Evolutionary conservation across 176 grass and related monocot species (phyloP), one percentile per base, ranked within the genome.

Genomic region (Dactylis glomerata): DNA sequence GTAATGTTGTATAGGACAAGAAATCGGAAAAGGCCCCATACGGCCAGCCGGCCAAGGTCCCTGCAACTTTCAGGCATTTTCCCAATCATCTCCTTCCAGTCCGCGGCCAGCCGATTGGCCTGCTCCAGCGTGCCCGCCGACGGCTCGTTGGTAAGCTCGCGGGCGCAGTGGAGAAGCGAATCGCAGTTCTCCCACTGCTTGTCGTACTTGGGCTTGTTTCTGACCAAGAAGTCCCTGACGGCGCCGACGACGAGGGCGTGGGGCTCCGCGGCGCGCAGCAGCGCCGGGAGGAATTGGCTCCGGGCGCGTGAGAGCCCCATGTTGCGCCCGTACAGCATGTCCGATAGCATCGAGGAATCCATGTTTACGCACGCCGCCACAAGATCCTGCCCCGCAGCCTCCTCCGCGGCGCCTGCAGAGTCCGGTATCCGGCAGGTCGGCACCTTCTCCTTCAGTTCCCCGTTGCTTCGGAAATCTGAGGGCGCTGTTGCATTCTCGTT

Each of bases 41-140:
- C n/a, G 12, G 80, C 80, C 40, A 88, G 55, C 30, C 80, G 80
- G 50, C 73, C 74, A 5, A 76, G 54, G 62, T 47, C 26, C 38
- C 79, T 31, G 78, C 78, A 5, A 6, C 16, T 22, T 46, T 57
- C 33, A 42, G 46, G 24, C 8, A n/a, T n/a, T n/a, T 20, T 17
- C 27, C 50, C 73, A 41, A 78, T 36, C 86, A 78, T 88, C 62
- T 88, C 86, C 86, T 82, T 88, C 86, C 86, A 88, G 22, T 36
- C 80, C 62, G 19, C 4, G 2, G 63, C 86, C 63, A 88, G 63
- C 15, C 51, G 40, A 19, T 61, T 27, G 17, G 86, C 86, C 62
- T 59, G 50, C 73, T 77, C 63, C 80, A 88, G 38, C 49, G 86
- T 76, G 63, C 15, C 73, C 51, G 28, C 5, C 27, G 73, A 59